A percentile compares a stretch with the other conserved stretches of the same genome.
phyloP scores from a whole-genome alignment of 2,329 filamentous ascomycete genomes.

The Fusarium tupiense region DNA sequence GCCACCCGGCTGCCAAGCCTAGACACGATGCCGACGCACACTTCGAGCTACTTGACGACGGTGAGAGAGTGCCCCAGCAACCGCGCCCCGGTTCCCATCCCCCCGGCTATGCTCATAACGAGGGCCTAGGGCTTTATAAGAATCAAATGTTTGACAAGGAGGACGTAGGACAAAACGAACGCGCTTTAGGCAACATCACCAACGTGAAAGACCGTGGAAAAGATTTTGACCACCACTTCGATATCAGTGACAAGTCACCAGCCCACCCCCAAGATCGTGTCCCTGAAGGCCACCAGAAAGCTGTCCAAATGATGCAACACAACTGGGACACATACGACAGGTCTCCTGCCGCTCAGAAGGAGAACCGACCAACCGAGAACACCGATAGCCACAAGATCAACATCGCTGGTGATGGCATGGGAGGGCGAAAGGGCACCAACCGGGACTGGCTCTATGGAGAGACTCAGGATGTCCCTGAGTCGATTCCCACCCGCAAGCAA shows the following conservation, averaged over 20 bases:
- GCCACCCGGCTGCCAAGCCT: slow-evolving; percentile 69
- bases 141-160: slow-evolving; percentile 76
- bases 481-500: slow-evolving; percentile 31
- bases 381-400: slow-evolving; percentile 52
- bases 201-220: slow-evolving; percentile 79
- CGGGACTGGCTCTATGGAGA: slow-evolving; percentile 65
- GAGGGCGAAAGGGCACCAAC: slow-evolving; percentile 64
- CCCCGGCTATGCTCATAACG: slow-evolving; percentile 70
- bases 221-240: slow-evolving; percentile 82
- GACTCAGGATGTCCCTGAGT: slow-evolving; percentile 44
- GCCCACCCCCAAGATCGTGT: slow-evolving; percentile 57
- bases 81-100: slow-evolving; percentile 56
- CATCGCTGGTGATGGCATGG: slow-evolving; percentile 74
- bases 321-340: slow-evolving; percentile 67
- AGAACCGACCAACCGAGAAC: slow-evolving; percentile 60
- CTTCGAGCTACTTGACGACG: slow-evolving; percentile 85
- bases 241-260: slow-evolving; percentile 75
- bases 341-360: slow-evolving; percentile 64
- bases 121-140: slow-evolving; percentile 76
- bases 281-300: slow-evolving; percentile 71
- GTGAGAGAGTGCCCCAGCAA: slow-evolving; percentile 63
- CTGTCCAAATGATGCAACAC: slow-evolving; percentile 77
- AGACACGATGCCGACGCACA: slow-evolving; percentile 84
- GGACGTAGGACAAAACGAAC: slow-evolving; percentile 52
- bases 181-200: slow-evolving; percentile 72